Base-by-base conservation (phyloP, 345 rosid species). In the Syzygium aromaticum region DNA sequence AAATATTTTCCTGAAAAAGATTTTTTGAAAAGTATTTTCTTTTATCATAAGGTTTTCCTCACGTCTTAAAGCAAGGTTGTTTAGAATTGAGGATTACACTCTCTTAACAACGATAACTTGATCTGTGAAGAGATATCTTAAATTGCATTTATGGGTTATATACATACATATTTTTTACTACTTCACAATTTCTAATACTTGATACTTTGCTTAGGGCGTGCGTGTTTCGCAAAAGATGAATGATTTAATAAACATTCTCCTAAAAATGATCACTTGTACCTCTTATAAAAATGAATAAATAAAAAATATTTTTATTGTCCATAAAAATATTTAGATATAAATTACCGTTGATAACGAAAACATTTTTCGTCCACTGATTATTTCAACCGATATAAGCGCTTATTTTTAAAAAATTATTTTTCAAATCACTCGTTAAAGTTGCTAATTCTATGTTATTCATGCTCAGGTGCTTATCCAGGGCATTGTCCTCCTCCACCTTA, bases 401-500 rank as follows among this genome's bases (percentile, higher is more conserved):
- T 0, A 22, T 56, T 56, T 56, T 23, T 56, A 23, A 13, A 0
- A 10, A 22, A 56, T 23, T 56, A 0, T 9, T 23, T 56, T 23
- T 56, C 5, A 56, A 56, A 56, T 23, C 0, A 3, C 0, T 56
- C 11, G 10, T 40, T 40, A 40, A 6, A 40, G 5, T 40, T 67
- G 84, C 30, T 85, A 51, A 85, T 30, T 84, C 73, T 40, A 21
- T 51, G 87, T 21, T 61, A 51, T 54, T 86, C 86, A 82, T 53
- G 54, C 84, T 78, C 91, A 93, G 97, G 93, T 90, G 94, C 94
- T 85, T 94, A 87, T 83, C 93, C 92, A 23, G 96, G 98, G 82
- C 85, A 61, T 33, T 93, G 92, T 90, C 94, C 96, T 28, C 94
- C 95, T 3, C 96, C 91, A 67, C 95, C 94, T 0, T 93, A 96